These are phyloP conservation scores for Hemerocallis citrina DNA, from an alignment of 106 monocot genomes.

Conservation along the genomic window DNA sequence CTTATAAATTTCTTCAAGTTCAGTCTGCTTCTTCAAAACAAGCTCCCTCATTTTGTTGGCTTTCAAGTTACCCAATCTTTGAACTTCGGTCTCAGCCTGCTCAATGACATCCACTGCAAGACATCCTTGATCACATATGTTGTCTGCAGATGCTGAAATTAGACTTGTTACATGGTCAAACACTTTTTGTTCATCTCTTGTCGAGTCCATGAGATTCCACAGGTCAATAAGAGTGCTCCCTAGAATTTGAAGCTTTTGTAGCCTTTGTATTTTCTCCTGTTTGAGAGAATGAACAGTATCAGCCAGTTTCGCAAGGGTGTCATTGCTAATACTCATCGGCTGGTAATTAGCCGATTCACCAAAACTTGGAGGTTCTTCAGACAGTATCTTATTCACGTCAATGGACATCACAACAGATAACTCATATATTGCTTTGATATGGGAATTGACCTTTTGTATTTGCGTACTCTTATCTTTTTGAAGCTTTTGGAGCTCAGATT, in stretches of 20 bases:
- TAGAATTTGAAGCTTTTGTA: constrained; percentile 69
- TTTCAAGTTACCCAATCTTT: constrained; percentile 63
- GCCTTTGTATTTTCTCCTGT: constrained; percentile 62
- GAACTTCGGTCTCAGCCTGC: constrained; percentile 63
- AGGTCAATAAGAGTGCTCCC: constrained; percentile 64
- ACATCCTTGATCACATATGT: constrained; percentile 28
- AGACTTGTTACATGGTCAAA: constrained; percentile 61
- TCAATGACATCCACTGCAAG: constrained; percentile 69
- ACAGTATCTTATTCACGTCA: constrained; percentile 42
- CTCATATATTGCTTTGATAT: constrained; percentile 47
- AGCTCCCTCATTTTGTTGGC: constrained; percentile 81
- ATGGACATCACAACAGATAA: constrained; percentile 45
- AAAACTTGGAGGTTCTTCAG: constrained; percentile 61
- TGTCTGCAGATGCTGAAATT: constrained; percentile 46
- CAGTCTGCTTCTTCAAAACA: constrained; percentile 69
- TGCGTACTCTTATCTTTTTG: constrained; percentile 73
- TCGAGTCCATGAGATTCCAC: constrained; percentile 85
- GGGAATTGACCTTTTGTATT: constrained; percentile 47
- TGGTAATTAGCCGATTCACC: constrained; percentile 18
- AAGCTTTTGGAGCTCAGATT: constrained; percentile 54
- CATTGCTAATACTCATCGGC: constrained; percentile 70
- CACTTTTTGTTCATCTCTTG: constrained; percentile 41
- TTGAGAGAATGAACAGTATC: constrained; percentile 44
- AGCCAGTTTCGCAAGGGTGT: constrained; percentile 49
- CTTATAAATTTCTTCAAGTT: constrained; percentile 77